Conservation (phyloP, 176 grass and related monocot species). For the Aegilops longissima region DNA sequence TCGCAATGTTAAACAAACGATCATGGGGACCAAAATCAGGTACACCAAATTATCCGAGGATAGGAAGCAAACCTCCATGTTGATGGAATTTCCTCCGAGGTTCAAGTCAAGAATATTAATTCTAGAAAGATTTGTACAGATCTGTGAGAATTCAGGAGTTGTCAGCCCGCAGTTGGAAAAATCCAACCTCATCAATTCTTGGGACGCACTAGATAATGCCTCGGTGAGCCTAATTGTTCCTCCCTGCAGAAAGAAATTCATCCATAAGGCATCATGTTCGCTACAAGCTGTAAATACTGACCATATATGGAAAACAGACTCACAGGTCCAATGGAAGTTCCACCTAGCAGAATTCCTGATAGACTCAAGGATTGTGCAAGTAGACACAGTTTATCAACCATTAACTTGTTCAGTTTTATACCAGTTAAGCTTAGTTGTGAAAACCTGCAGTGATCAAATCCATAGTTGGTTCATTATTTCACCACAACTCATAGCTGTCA, state of each 20-base stretch:
- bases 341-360: slow-evolving; percentile 69
- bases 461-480: slow-evolving; percentile 26
- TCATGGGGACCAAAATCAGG: background rate
- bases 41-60: background rate
- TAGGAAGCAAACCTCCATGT: slow-evolving; percentile 61
- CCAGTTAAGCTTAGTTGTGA: slow-evolving; percentile 84
- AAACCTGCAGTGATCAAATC: slow-evolving; percentile 58
- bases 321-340: slow-evolving; percentile 76
- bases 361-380: slow-evolving; percentile 68
- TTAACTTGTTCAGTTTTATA: slow-evolving; percentile 81
- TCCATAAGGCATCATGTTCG: slow-evolving; percentile 6
- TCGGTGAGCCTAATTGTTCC: slow-evolving; percentile 69
- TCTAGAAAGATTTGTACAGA: slow-evolving; percentile 50
- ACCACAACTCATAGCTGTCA: background rate
- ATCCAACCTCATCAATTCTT: slow-evolving; percentile 83
- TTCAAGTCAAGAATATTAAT: slow-evolving; percentile 72
- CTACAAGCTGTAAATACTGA: slow-evolving; percentile 18
- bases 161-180: slow-evolving; percentile 74
- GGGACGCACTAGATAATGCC: slow-evolving; percentile 54
- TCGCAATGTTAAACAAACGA: slow-evolving; percentile 8
- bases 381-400: slow-evolving; percentile 61
- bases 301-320: slow-evolving; percentile 31
- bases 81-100: slow-evolving; percentile 65
- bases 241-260: slow-evolving; percentile 37
- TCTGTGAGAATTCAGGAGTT: slow-evolving; percentile 47